These are phyloP conservation scores for Trametes maxima DNA, from an alignment of 768 basidiomycete species.

Conservation along the genomic window DNA sequence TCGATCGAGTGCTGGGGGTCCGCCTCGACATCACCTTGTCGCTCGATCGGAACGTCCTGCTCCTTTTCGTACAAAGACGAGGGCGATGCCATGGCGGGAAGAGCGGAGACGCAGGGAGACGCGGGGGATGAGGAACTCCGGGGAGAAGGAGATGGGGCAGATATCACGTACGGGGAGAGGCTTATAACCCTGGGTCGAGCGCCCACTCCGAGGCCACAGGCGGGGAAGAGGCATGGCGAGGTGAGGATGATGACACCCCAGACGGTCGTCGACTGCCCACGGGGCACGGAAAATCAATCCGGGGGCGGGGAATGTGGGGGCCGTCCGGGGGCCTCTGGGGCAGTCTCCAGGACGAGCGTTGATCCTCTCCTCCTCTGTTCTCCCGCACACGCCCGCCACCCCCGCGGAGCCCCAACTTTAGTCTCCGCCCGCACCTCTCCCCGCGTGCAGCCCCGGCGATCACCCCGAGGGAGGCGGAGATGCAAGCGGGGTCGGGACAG, in stretches of 20 bases:
- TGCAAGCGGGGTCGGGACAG: not conserved
- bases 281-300: slow-evolving; percentile 3
- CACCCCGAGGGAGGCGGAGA: not conserved
- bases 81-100: slow-evolving; percentile 24
- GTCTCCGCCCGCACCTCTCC: not conserved
- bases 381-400: not conserved
- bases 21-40: slow-evolving; percentile 16
- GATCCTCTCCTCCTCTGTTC: not conserved
- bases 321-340: not conserved
- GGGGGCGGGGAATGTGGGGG: slow-evolving; percentile 11
- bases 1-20: slow-evolving; percentile 25
- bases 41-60: slow-evolving; percentile 18
- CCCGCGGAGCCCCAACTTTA: not conserved
- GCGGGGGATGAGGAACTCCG: slow-evolving; percentile 8
- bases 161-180: slow-evolving; percentile 17
- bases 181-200: slow-evolving; percentile 18
- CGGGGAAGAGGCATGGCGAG: not conserved
- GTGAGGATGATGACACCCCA: not conserved
- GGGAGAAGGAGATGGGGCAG: slow-evolving; percentile 10
- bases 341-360: slow-evolving; percentile 4
- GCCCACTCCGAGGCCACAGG: not conserved
- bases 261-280: not conserved
- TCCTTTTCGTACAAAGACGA: slow-evolving; percentile 19
- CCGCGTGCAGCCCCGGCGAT: not conserved
- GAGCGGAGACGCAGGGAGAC: not conserved